Evolutionary conservation across 306 rosid genomes (phyloP).

Genomic region (Dalbergia cochinchinensis): DNA sequence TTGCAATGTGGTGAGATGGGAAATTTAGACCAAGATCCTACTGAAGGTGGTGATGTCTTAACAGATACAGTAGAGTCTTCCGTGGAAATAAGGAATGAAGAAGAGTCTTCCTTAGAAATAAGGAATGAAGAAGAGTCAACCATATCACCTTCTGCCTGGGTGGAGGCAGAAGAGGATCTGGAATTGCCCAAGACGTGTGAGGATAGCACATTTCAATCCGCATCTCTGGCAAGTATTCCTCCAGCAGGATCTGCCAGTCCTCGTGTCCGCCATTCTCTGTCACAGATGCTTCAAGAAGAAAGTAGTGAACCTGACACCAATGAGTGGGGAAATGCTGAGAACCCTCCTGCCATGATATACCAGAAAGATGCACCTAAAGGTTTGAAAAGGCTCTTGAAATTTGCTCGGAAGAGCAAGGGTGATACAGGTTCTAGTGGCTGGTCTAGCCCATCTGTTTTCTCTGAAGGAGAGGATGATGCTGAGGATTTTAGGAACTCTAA

Average conservation of each 20-base stretch:
- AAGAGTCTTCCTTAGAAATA: conserved; percentile 56
- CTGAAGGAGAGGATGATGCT: conserved; percentile 98
- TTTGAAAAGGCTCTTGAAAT: conserved; percentile 88
- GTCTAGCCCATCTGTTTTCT: conserved; percentile 94
- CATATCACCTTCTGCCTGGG: conserved; percentile 87
- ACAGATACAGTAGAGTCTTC: conserved; percentile 61
- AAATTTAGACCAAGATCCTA: conserved; percentile 55
- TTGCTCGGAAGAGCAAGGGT: conserved; percentile 95
- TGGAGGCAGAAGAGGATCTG: conserved; percentile 87
- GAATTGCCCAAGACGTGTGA: conserved; percentile 59
- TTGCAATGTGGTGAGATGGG: conserved; percentile 56
- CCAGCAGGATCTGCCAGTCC: conserved; percentile 69
- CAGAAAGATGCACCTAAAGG: conserved; percentile 97
- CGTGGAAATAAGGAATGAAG: conserved; percentile 60
- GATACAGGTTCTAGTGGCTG: conserved; percentile 77
- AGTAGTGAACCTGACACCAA: conserved; percentile 76
- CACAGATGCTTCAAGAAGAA: conserved; percentile 99
- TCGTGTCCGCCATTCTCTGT: conserved; percentile 92
- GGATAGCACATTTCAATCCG: conserved; percentile 57
- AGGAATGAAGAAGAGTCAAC: conserved; percentile 77
- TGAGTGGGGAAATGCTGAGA: conserved; percentile 98
- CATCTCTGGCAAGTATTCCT: conserved; percentile 57
- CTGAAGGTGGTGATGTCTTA: conserved; percentile 49
- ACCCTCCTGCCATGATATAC: conserved; percentile 79
- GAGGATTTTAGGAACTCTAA: conserved; percentile 63